These are phyloP conservation scores for Ophiostoma ulmi DNA, from an alignment of 2,329 filamentous ascomycete genomes.

Conservation along the genomic window DNA sequence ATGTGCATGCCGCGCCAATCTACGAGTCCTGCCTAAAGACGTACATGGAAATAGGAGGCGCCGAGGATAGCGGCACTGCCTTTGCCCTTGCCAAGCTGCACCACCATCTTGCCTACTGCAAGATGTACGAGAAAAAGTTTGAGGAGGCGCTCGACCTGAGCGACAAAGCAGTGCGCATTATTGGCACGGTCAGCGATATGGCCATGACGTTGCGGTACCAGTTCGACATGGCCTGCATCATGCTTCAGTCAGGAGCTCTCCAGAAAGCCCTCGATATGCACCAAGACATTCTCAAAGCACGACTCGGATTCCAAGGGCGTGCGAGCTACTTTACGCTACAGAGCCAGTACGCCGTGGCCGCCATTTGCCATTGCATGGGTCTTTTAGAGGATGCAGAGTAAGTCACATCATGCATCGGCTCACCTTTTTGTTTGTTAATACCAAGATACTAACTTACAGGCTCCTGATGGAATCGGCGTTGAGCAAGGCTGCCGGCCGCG, in stretches of 20 bases:
- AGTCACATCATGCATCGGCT: background rate
- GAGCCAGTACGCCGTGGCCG: conserved; percentile 27
- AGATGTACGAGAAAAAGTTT: conserved; percentile 25
- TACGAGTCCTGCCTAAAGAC: conserved; percentile 24
- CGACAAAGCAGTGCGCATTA: conserved; percentile 13
- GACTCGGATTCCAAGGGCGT: conserved; percentile 26
- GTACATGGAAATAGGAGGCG: conserved; percentile 18
- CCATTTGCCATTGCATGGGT: conserved; percentile 24
- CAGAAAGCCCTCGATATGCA: conserved; percentile 24
- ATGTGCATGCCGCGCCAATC: conserved; percentile 22
- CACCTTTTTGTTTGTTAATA: background rate
- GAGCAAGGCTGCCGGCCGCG: background rate
- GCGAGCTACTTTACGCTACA: conserved; percentile 28
- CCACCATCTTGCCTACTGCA: conserved; percentile 27
- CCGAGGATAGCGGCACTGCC: conserved; percentile 14
- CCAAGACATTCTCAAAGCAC: conserved; percentile 24
- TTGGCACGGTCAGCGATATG: conserved; percentile 22
- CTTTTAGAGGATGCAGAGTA: conserved; percentile 24
- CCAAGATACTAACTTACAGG: background rate
- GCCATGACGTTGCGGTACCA: conserved; percentile 26
- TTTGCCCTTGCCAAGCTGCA: conserved; percentile 27
- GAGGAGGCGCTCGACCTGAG: conserved; percentile 20
- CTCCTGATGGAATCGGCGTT: background rate
- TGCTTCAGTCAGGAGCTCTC: conserved; percentile 24
- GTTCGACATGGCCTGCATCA: conserved; percentile 26